A percentile compares a stretch with the other conserved stretches of the same genome.
These are phyloP conservation scores for Parathielavia hyrcaniae DNA, from an alignment of 495 filamentous ascomycete species.

Conservation along the genomic window DNA sequence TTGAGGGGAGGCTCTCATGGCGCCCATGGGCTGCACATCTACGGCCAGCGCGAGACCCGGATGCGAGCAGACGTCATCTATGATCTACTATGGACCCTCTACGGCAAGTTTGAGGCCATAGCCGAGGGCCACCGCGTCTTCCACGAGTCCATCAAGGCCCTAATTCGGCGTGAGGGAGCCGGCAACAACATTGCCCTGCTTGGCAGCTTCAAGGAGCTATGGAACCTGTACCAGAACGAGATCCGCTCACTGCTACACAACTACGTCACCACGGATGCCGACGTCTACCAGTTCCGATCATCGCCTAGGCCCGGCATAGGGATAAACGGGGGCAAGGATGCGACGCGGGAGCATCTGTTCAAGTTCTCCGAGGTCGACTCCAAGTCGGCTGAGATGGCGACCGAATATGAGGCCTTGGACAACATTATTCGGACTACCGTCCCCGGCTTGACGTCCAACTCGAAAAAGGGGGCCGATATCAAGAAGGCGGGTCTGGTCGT, in stretches of 20 bases:
- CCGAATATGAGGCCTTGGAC: constrained; percentile 85
- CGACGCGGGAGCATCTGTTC: constrained; percentile 76
- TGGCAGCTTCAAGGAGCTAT: constrained; percentile 83
- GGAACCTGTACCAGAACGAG: constrained; percentile 71
- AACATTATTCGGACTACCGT: constrained; percentile 84
- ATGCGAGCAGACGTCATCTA: constrained; percentile 74
- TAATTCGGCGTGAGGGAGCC: constrained; percentile 70
- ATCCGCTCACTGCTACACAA: constrained; percentile 93
- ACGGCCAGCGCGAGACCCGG: constrained; percentile 60
- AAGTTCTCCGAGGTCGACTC: constrained; percentile 78
- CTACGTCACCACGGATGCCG: constrained; percentile 90
- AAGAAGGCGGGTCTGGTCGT: constrained; percentile 37
- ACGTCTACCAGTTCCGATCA: constrained; percentile 52
- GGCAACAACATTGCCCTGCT: constrained; percentile 54
- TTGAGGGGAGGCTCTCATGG: constrained; percentile 49
- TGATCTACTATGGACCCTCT: constrained; percentile 85
- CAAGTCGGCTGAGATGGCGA: constrained; percentile 63
- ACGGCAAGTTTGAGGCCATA: constrained; percentile 94
- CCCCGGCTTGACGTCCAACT: constrained; percentile 81
- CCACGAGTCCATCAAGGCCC: constrained; percentile 79
- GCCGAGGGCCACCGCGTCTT: constrained; percentile 91
- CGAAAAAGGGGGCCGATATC: constrained; percentile 51
- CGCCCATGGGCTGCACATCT: constrained; percentile 56
- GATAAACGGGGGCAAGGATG: constrained; percentile 50
- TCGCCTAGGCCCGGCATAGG: constrained; percentile 38